A percentile compares a stretch with the other conserved stretches of the same genome.
Evolutionary conservation across 2,329 filamentous ascomycete species (phyloP).

Genomic region (Talaromyces pinophilus): DNA sequence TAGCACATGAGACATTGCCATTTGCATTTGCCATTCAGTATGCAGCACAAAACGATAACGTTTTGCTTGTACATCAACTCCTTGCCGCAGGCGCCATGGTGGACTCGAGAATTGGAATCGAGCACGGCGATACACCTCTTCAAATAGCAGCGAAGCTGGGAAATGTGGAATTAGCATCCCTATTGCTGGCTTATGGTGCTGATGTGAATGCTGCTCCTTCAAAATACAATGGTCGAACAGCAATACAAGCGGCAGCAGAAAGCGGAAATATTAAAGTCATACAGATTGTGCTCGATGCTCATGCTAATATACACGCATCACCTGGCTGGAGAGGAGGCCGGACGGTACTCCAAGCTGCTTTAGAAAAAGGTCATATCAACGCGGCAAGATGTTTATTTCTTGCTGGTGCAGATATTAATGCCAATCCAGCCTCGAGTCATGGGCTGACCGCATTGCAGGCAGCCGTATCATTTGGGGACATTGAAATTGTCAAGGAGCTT

Average conservation of each 20-base stretch:
- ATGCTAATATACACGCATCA: slow-evolving; percentile 26
- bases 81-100: not conserved
- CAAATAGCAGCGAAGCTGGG: not conserved
- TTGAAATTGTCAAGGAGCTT: not conserved
- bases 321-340: slow-evolving; percentile 5
- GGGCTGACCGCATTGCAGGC: slow-evolving; percentile 11
- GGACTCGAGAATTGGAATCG: not conserved
- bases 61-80: not conserved
- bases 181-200: not conserved
- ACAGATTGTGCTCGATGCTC: too few relatives aligned
- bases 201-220: slow-evolving; percentile 1
- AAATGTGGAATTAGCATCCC: not conserved
- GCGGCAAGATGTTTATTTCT: not conserved
- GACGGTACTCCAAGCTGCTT: slow-evolving; percentile 28
- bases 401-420: slow-evolving; percentile 4
- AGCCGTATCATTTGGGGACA: not conserved
- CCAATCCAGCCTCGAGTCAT: not conserved
- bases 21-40: not conserved
- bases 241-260: slow-evolving; percentile 9
- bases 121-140: not conserved
- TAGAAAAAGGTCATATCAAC: slow-evolving; percentile 6
- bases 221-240: not conserved
- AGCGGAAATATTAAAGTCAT: too few relatives aligned
- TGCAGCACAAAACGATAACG: not conserved
- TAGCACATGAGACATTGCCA: not conserved